A percentile compares a stretch with the other conserved stretches of the same genome.
These are phyloP conservation scores for Lactarius sp. DNA, from an alignment of 768 basidiomycete genomes.

Conservation along the genomic window DNA sequence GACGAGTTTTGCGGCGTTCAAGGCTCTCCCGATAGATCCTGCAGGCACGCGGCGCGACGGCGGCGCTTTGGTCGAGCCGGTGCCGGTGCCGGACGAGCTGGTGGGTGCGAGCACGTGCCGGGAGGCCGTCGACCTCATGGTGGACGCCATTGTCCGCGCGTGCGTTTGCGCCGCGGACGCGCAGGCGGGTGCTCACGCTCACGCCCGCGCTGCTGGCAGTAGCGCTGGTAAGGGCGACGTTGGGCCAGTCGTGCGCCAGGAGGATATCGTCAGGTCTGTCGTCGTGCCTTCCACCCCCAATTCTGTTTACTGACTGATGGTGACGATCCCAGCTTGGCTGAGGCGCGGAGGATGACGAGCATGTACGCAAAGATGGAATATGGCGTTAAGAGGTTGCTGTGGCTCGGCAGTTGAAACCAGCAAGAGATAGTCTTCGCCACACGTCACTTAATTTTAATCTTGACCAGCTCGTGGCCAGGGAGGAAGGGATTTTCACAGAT, in stretches of 20 bases:
- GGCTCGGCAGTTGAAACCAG: slow-evolving; percentile 64
- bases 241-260: slow-evolving; percentile 48
- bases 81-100: slow-evolving; percentile 59
- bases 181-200: slow-evolving; percentile 30
- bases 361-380: slow-evolving; percentile 92
- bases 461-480: not conserved
- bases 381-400: slow-evolving; percentile 83
- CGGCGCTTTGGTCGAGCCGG: slow-evolving; percentile 46
- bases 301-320: slow-evolving; percentile 8
- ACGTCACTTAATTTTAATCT: not conserved
- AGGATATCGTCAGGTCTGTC: slow-evolving; percentile 76
- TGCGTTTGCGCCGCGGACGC: slow-evolving; percentile 49
- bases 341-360: slow-evolving; percentile 81
- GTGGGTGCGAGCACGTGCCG: slow-evolving; percentile 61
- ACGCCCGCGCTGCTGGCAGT: slow-evolving; percentile 7
- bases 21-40: slow-evolving; percentile 70
- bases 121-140: slow-evolving; percentile 72
- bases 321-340: slow-evolving; percentile 51
- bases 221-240: slow-evolving; percentile 28
- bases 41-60: slow-evolving; percentile 39
- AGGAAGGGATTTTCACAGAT: not conserved
- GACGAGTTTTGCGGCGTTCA: slow-evolving; percentile 67
- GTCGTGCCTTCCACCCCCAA: slow-evolving; percentile 16
- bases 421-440: not conserved
- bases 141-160: slow-evolving; percentile 61